phyloP scores from a whole-genome alignment of 306 rosid species.

The Vigna trinervia region DNA sequence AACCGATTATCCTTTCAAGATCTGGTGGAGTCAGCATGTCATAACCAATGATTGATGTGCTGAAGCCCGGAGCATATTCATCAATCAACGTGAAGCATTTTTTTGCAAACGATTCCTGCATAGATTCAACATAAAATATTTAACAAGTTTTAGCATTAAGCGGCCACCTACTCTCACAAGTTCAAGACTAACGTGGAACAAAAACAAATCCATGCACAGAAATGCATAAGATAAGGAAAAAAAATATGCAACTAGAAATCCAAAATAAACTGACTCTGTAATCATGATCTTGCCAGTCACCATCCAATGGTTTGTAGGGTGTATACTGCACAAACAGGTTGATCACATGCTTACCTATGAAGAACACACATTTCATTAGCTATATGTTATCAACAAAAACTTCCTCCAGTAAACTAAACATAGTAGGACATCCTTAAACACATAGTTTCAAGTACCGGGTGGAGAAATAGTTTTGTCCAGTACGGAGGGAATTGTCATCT shows the following conservation, averaged over 20 bases:
- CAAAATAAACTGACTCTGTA: constrained; percentile 69
- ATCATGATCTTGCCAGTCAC: constrained; percentile 77
- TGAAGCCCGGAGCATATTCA: constrained; percentile 91
- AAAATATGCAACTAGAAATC: constrained; percentile 27
- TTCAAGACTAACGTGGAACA: constrained; percentile 11
- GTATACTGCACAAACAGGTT: constrained; percentile 92
- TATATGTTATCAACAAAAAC: constrained; percentile 18
- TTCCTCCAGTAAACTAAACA: constrained; percentile 8
- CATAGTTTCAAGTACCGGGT: constrained; percentile 65
- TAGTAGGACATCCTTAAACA: constrained; percentile 1
- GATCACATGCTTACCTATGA: constrained; percentile 86
- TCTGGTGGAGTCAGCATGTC: constrained; percentile 98
- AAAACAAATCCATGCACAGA: constrained; percentile 16
- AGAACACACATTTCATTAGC: constrained; percentile 32
- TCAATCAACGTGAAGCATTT: constrained; percentile 81
- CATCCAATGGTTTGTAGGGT: constrained; percentile 81
- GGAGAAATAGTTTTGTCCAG: constrained; percentile 91
- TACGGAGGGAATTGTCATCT: constrained; percentile 93
- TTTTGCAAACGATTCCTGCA: constrained; percentile 76
- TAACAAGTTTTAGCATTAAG: constrained; percentile 14
- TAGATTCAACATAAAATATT: constrained; percentile 23
- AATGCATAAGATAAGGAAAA: neutral
- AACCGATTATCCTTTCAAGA: constrained; percentile 90
- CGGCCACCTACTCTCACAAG: neutral
- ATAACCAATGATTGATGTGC: constrained; percentile 76